Evolutionary conservation across 208 protist genomes (phyloP).

Genomic region (Leishmania arabica): DNA sequence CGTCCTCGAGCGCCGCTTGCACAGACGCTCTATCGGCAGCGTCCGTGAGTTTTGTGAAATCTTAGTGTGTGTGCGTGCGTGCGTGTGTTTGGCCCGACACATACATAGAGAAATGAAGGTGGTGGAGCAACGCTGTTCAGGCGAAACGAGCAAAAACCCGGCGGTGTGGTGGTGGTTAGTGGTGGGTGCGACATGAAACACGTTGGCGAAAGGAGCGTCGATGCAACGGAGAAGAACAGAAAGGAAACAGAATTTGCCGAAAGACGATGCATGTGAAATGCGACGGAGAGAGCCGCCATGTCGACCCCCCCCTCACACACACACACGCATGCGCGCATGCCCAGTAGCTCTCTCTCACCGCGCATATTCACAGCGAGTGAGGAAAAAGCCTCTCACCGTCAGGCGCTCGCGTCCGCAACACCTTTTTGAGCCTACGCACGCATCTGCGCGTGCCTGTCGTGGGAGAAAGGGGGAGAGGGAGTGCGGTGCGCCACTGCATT

Average conservation of each 20-base stretch:
- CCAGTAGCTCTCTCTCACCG: no score
- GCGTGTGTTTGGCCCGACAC: neutral
- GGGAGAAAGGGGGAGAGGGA: neutral
- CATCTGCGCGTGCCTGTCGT: neutral
- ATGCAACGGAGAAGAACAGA: neutral
- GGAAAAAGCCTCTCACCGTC: no score
- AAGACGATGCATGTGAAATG: neutral
- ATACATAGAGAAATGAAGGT: neutral
- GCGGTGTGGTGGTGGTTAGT: no score
- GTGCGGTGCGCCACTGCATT: neutral
- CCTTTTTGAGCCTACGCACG: neutral
- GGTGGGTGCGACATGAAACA: neutral
- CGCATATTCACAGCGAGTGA: no score
- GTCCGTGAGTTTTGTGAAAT: neutral
- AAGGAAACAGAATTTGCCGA: neutral
- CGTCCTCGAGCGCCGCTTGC: neutral
- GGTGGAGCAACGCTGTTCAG: neutral
- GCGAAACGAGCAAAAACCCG: neutral
- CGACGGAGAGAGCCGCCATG: neutral
- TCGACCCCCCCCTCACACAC: neutral
- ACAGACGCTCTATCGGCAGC: neutral
- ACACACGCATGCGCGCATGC: no score
- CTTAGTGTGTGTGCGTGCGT: neutral
- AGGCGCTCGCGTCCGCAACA: neutral
- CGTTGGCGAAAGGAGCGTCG: neutral